Evolutionary conservation across 23 red algal species (phyloP), one percentile per base, ranked within the genome.

Genomic region (Chondrus crispus): DNA sequence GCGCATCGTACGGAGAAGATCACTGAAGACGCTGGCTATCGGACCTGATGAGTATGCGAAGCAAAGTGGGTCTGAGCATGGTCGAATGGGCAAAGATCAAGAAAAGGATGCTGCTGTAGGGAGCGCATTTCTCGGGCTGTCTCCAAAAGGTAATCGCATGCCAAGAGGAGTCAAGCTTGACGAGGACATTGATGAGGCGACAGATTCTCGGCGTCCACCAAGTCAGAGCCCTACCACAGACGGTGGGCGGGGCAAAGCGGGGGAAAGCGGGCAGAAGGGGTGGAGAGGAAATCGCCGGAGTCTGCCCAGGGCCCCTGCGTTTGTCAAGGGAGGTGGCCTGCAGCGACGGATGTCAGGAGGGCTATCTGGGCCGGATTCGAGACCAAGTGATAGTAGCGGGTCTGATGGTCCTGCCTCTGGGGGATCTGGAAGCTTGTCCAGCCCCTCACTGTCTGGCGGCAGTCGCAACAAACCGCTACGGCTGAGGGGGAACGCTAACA

Each of bases 301-400:
- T 20, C 62, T 92, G 41, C 89, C 89, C 14, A 71, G 89, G 46
- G 89, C 89, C 28, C 89, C 89, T n/a, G 89, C 89, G 2, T 92
- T 92, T 53, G 75, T 92, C 39, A 92, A 92, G 84, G 89, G 89
- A 4, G 87, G 87, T 42, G 72, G 87, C 42, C 72, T 72, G 72
- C 87, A 79, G 62, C 87, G 87, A 80, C 69, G 73, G 50, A 52
- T 80, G 38, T 72, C 87, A 39, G 87, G 64, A 62, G 60, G 60
- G 35, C 60, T 66, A 32, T 22, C 26, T 7, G 35, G 8, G 26
- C 35, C 60, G 35, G 18, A 32, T 19, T 9, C 26, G 26, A 32
- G 7, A 22, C 26, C 26, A 9, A 32, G 9, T 6, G 60, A 66
- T 13, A 32, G 35, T 6, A 66, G 9, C 35, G 35, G 35, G 60